Base-by-base conservation (phyloP, 1,284 basidiomycete genomes). In the Austroboletus niveus region DNA sequence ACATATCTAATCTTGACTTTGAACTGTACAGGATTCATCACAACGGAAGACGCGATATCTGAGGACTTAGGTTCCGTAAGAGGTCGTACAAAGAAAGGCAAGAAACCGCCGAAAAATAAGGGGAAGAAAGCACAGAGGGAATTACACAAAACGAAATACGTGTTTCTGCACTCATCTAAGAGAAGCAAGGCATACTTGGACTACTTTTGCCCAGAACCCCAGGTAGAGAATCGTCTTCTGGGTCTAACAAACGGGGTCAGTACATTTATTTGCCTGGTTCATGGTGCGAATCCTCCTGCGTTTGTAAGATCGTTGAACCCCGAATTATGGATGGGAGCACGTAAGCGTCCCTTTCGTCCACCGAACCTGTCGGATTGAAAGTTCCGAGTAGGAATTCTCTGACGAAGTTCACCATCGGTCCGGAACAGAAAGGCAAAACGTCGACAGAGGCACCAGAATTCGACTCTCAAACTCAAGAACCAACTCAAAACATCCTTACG, bases 191-290 rank as follows among this genome's bases (percentile, higher is more conserved):
- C 66, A 45, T 90, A 88, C 62, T 60, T 69, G 31, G 79, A 88
- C 57, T 87, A 89, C 61, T 91, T 91, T 69, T 74, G 79, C 48
- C 81, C 85, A 15, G 74, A 78, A 54, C 72, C 72, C 14, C 72
- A 77, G 27, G 75, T 80, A 20, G 86, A 89, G 69, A 80, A 73
- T 59, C 75, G 72, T 36, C 63, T 88, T 50, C 67, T 89, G 34
- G 81, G 79, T 29, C 59, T 90, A 32, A 69, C 77, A 31, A 75
- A 82, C 58, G 63, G 78, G 73, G 86, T 86, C 41, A 36, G 77
- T 71, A 22, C 32, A 48, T 48, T 36, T 40, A 20, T 47, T 42
- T 8, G 17, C 10, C 39, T 45, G 11, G n/a, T 47, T 42, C 15
- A 3, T 51, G 40, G 20, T 36, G 20, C 34, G 30, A 62, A n/a